Evolutionary conservation across 2,329 filamentous ascomycete species (phyloP), one percentile per base, ranked within the genome.

Genomic region (Atkinsonella texensis): DNA sequence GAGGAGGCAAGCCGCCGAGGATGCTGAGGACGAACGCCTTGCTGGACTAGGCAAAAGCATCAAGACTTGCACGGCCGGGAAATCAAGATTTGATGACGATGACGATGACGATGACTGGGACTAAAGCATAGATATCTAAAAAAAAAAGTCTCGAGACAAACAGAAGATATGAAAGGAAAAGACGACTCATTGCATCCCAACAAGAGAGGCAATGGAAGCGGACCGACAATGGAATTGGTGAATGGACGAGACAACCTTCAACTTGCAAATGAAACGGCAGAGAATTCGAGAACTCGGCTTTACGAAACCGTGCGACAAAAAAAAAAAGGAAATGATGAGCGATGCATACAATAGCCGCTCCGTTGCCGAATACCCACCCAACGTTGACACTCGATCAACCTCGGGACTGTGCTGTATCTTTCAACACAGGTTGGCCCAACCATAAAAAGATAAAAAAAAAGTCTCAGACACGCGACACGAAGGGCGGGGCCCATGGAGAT

Each of bases 51-150:
- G 70, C 55, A 75, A 75, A 62, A 72, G 72, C 49, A 74, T 76
- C 60, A 73, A 74, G 60, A 74, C 71, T 56, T 75, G 75, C 59
- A 75, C 74, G 59, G 63, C 73, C 47, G 67, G 68, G 52, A 68
- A 69, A 54, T 68, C 72, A 53, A 70, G 67, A 59, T 62, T 62
- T 39, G 66, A 67, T 46, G 65, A 69, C 42, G 70, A 74, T 52
- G 65, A 69, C 42, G 70, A 74, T 52, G 73, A 79, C 38, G 78
- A 81, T 28, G 79, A 82, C 59, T 83, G 80, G 77, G 79, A 84
- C 59, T 84, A 70, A 74, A 52, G 3, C n/a, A 33, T n/a, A 43
- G 15, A 18, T 2, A 17, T 42, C 11, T 20, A 32, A 8, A 38
- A 31, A 32, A 35, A 47, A 1, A 20, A 28, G 28, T 28, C 28